Evolutionary conservation across 257 asterid species (phyloP).

Genomic region (Salvia miltiorrhiza): DNA sequence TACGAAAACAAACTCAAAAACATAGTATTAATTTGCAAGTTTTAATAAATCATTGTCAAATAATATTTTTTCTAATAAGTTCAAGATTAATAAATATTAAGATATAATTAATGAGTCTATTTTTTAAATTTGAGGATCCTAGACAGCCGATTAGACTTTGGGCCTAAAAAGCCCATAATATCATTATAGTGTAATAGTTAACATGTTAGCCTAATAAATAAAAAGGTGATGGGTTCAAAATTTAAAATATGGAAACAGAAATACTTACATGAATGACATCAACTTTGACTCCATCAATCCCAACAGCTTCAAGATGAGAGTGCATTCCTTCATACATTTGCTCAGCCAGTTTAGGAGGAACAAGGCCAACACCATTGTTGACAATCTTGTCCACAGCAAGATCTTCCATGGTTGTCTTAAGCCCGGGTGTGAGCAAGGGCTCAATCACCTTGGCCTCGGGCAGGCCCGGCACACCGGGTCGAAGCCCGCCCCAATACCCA

Average conservation of each 20-base stretch:
- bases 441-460: slow-evolving; percentile 60
- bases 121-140: too few species aligned
- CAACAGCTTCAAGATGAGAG: slow-evolving; percentile 76
- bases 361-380: slow-evolving; percentile 85
- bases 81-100: too few species aligned
- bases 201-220: too few species aligned
- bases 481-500: slow-evolving; percentile 96
- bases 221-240: too few species aligned
- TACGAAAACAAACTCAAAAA: too few species aligned
- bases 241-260: neutral
- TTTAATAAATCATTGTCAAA: too few species aligned
- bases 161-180: too few species aligned
- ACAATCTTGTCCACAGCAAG: slow-evolving; percentile 89
- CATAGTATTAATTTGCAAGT: too few species aligned
- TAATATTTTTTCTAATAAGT: too few species aligned
- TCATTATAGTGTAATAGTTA: too few species aligned
- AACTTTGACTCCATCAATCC: slow-evolving; percentile 92
- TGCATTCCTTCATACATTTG: slow-evolving; percentile 79
- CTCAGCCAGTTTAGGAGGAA: slow-evolving; percentile 66
- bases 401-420: slow-evolving; percentile 87
- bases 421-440: slow-evolving; percentile 77
- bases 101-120: too few species aligned
- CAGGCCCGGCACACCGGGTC: slow-evolving; percentile 52
- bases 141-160: too few species aligned
- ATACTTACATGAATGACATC: slow-evolving; percentile 80